A percentile compares a stretch with the other conserved stretches of the same genome.
These are phyloP conservation scores for Hysterangium stoloniferum DNA, from an alignment of 768 basidiomycete genomes.

Conservation along the genomic window DNA sequence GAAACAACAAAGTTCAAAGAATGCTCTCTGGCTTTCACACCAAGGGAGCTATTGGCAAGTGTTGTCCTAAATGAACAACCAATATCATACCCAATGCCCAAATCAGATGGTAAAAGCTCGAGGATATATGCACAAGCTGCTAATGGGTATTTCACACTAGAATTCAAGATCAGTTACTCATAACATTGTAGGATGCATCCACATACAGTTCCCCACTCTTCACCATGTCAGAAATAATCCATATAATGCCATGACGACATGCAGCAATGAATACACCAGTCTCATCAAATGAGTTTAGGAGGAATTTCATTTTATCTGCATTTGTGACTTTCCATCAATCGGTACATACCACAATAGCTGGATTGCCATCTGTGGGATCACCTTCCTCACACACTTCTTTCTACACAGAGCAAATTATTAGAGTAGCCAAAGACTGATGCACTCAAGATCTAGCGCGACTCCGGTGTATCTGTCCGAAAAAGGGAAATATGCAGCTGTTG, in stretches of 20 bases:
- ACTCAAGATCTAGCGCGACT: too few species aligned
- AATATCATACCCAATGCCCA: conserved; percentile 20
- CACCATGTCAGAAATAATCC: conserved; percentile 27
- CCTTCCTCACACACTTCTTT: too few species aligned
- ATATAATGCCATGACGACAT: conserved; percentile 28
- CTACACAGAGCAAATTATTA: too few species aligned
- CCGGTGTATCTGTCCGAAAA: too few species aligned
- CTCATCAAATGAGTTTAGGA: conserved; percentile 30
- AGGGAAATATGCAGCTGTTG: too few species aligned
- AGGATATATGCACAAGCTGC: conserved; percentile 20
- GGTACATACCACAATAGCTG: background rate
- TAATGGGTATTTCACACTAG: conserved; percentile 24
- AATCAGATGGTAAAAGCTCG: conserved; percentile 13
- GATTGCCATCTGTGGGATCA: conserved; percentile 2
- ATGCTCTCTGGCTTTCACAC: conserved; percentile 3
- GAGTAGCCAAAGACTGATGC: too few species aligned
- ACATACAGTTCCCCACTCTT: conserved; percentile 31
- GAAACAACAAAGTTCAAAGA: conserved; percentile 14
- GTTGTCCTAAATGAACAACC: conserved; percentile 20
- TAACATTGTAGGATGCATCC: background rate
- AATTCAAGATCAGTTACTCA: background rate
- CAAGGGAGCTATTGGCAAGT: conserved; percentile 17
- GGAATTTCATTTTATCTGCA: conserved; percentile 15
- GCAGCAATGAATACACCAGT: conserved; percentile 30
- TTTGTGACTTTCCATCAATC: conserved; percentile 2